Base-by-base conservation (phyloP, 345 rosid species). In the Eutrema heterophyllum region DNA sequence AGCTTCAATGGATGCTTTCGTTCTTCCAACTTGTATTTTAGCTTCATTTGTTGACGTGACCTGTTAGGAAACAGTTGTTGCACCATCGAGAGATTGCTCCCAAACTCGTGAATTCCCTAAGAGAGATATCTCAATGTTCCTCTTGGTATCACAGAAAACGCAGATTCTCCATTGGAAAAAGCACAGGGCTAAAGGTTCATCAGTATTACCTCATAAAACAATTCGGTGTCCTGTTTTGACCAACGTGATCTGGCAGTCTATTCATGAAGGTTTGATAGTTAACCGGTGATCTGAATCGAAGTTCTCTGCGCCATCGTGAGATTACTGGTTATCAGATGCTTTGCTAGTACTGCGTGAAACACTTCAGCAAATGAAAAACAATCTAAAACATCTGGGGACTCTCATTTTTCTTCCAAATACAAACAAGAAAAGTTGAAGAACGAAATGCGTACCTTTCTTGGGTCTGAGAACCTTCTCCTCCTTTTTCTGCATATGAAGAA, bases 181-280 rank as follows among this genome's bases (percentile, higher is more conserved):
- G n/a, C n/a, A n/a, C n/a, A n/a, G n/a, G n/a, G n/a, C n/a, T n/a
- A n/a, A n/a, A n/a, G n/a, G n/a, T n/a, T n/a, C n/a, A n/a, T n/a
- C n/a, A n/a, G n/a, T n/a, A n/a, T n/a, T n/a, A n/a, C n/a, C n/a
- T n/a, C n/a, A n/a, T n/a, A n/a, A n/a, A n/a, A n/a, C n/a, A n/a
- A n/a, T n/a, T n/a, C n/a, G n/a, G n/a, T n/a, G 29, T 88, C 93
- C 58, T 81, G 83, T 46, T 86, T 90, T 51, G 91, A 83, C 96
- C 96, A 90, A 76, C 84, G 80, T 58, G 71, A 40, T 13, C 70
- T 79, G 27, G 85, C 81, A 51, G 85, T 74, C 71, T 73, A 44
- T 85, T 70, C 91, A 83, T 81, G 67, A 54, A 86, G 54, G 91
- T 80, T 40, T 88, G 91, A 54, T 80, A n/a, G n/a, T n/a, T n/a